Evolutionary conservation across 2,329 filamentous ascomycete species (phyloP), one percentile per base, ranked within the genome.

Genomic region (Cadophora luteo-olivacea): DNA sequence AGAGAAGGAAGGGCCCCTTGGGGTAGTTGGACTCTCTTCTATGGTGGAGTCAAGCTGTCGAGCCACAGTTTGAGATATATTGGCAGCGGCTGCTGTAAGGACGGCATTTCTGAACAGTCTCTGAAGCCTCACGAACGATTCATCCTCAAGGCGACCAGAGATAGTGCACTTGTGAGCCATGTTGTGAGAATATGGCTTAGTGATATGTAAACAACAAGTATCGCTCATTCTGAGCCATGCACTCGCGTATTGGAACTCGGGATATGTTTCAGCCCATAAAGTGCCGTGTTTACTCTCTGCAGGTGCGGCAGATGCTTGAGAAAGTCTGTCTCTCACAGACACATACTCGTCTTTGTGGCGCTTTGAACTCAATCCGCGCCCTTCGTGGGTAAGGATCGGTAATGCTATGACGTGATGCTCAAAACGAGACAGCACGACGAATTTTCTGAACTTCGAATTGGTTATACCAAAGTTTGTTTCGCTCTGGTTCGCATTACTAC

Each of bases 401-500:
- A 65, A 24, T 8, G 38, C 64, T 5, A 60, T 22, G 0, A 65
- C 54, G 11, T 65, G 64, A 1, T 51, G 12, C 3, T 51, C 12
- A 25, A 58, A 65, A 6, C 38, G 11, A 24, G 38, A 16, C 7
- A 65, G 22, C 2, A 65, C 38, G 8, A 65, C 29, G 32, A 65
- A 65, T 19, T 65, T 65, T 5, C 64, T 41, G 14, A 51, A 65
- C 22, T 65, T 65, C 3, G 64, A 65, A 24, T 61, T 60, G 1
- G 64, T n/a, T 19, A 65, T 33, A 5, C 54, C 54, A 7, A 65
- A 60, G 6, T 52, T 65, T 6, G 64, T 65, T n/a, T 36, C 41
- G 1, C 25, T 36, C 12, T 57, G 54, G 33, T 65, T 61, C 3
- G 8, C 11, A 16, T 51, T 38, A 3, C 22, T 24, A 9, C n/a